Evolutionary conservation across 73 alveolate genomes (phyloP), one percentile per base, ranked within the genome.

Genomic region (Halteria grandinella): DNA sequence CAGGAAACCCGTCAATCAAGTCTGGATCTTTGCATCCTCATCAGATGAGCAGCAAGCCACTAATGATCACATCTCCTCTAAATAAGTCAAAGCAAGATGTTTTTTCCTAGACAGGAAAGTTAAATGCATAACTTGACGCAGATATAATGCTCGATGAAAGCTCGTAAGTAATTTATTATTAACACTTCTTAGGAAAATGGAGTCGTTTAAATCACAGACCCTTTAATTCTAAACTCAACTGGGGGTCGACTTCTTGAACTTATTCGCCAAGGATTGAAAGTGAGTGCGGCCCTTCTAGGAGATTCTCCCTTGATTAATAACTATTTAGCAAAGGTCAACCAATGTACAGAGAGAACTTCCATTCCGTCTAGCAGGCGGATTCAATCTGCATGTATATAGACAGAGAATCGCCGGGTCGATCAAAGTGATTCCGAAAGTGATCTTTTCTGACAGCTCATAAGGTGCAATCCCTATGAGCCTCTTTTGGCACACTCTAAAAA

Each of bases 141-240:
- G n/a, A 25, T 6, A 60, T 24, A 2, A 66, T 66, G 69, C 37
- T 47, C 28, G 66, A 66, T 18, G 80, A 66, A 23, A 47, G 23
- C n/a, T 27, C n/a, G 80, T 66, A 66, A 47, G 51, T 6, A 10
- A 25, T 66, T 11, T 34, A 11, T 6, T 3, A 23, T 18, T 66
- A 14, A 23, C 17, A 17, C 41, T 34, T 15, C 10, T 33, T 66
- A 66, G 80, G 12, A 66, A 66, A 25, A 18, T 66, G 36, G 80
- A 66, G 39, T 66, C 80, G 2, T 66, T 66, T 51, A 66, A 66
- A 28, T 66, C 80, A 31, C 66, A 66, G 53, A 66, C 80, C 0
- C 23, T 66, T 52, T 66, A 66, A 24, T 66, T 66, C 36, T 66
- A 66, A 53, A 66, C 80, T 12, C 39, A 66, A 25, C 32, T 66